A percentile compares a stretch with the other conserved stretches of the same genome.
phyloP scores from a whole-genome alignment of 192 early-diverging fungal genomes.

The Gaertneriomyces sp. region DNA sequence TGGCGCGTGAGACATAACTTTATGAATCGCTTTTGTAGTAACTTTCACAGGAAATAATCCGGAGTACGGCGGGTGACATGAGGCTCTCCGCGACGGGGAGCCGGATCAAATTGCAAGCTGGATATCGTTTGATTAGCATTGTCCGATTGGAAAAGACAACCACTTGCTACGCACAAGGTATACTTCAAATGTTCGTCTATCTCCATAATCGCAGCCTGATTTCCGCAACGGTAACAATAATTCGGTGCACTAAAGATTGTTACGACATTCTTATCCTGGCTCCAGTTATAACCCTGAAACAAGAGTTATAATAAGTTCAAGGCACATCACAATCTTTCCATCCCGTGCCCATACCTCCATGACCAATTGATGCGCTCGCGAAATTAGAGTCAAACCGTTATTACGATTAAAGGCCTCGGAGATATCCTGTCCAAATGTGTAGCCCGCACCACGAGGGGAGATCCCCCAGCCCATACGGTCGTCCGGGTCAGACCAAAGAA shows the following conservation, averaged over 20 bases:
- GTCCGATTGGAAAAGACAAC: slow-evolving; percentile 58
- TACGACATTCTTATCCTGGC: slow-evolving; percentile 96
- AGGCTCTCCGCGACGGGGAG: slow-evolving; percentile 94
- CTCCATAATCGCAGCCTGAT: slow-evolving; percentile 99
- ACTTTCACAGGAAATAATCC: slow-evolving; percentile 93
- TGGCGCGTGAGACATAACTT: too few relatives aligned
- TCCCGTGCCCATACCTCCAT: slow-evolving; percentile 66
- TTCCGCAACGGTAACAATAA: slow-evolving; percentile 99
- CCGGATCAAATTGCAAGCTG: slow-evolving; percentile 91
- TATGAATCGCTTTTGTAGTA: background rate
- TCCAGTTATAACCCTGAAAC: slow-evolving; percentile 93
- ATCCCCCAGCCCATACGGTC: slow-evolving; percentile 85
- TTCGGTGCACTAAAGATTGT: slow-evolving; percentile 99
- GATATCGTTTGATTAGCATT: background rate
- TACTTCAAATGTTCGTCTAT: slow-evolving; percentile 99
- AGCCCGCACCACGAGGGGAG: slow-evolving; percentile 96
- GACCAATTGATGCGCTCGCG: slow-evolving; percentile 95
- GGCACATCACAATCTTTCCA: background rate
- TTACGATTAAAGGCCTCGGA: slow-evolving; percentile 78
- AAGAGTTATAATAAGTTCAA: slow-evolving; percentile 2
- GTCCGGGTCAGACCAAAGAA: slow-evolving; percentile 83
- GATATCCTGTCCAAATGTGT: slow-evolving; percentile 94
- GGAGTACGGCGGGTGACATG: slow-evolving; percentile 97
- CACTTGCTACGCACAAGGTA: slow-evolving; percentile 76
- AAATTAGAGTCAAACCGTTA: slow-evolving; percentile 95